These are phyloP conservation scores for Penicillium sclerotigenum DNA, from an alignment of 2,329 filamentous ascomycete genomes.

Conservation along the genomic window DNA sequence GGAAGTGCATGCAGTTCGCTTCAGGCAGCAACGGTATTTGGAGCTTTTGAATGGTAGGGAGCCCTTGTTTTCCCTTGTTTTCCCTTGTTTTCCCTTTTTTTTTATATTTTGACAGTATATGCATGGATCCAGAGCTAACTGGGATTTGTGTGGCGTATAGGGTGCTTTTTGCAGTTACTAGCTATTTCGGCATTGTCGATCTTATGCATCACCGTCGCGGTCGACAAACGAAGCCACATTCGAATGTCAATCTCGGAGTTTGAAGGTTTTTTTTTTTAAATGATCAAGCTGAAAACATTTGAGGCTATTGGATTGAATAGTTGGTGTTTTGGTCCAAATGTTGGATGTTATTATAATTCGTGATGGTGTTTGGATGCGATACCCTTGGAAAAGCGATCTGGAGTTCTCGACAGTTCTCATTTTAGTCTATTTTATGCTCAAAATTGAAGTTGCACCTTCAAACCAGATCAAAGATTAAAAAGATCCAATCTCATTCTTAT, in stretches of 20 bases:
- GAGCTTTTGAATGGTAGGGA: conserved; percentile 48
- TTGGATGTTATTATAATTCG: background rate
- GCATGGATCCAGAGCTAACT: background rate
- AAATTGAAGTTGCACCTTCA: background rate
- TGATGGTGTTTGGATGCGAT: background rate
- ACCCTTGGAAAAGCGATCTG: background rate
- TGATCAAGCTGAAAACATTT: background rate
- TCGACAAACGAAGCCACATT: conserved; percentile 20
- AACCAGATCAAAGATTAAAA: background rate
- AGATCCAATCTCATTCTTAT: background rate
- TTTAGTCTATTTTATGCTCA: background rate
- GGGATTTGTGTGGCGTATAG: conserved; percentile 14
- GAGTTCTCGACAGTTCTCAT: background rate
- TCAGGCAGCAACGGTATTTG: conserved; percentile 53
- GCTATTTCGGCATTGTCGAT: conserved; percentile 48
- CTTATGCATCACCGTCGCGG: conserved; percentile 42
- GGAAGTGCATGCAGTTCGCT: conserved; percentile 56
- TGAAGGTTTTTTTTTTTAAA: background rate
- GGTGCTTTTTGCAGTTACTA: conserved; percentile 50
- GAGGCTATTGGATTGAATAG: background rate
- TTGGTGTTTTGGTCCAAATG: background rate
- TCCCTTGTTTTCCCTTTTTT: too few species aligned
- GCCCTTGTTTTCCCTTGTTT: too few species aligned
- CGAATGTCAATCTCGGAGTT: conserved; percentile 24
- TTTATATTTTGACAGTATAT: background rate